A percentile compares a stretch with the other conserved stretches of the same genome.
Evolutionary conservation across 2,329 filamentous ascomycete genomes (phyloP).

Genomic region (Fusarium hainanense): DNA sequence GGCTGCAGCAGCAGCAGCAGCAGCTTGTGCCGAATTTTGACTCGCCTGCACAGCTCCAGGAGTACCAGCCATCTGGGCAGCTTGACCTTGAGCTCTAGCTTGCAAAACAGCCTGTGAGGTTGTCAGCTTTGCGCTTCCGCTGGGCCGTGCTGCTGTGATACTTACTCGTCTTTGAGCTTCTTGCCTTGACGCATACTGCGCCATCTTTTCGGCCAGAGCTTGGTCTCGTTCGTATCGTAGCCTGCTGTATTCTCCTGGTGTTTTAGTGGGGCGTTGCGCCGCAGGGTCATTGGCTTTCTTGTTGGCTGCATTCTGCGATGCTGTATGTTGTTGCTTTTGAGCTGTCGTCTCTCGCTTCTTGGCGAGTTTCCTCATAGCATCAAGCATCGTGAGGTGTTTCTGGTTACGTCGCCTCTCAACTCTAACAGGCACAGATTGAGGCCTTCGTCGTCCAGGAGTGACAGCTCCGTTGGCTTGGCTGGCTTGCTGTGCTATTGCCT

Average conservation of each 20-base stretch:
- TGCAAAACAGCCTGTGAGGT: conserved; percentile 55
- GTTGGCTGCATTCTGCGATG: conserved; percentile 78
- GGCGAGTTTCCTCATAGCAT: conserved; percentile 93
- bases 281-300: conserved; percentile 80
- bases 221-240: conserved; percentile 89
- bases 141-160: conserved; percentile 15
- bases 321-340: conserved; percentile 91
- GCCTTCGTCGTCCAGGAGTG: conserved; percentile 67
- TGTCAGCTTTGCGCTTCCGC: conserved; percentile 43
- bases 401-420: conserved; percentile 90
- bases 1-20: conserved; percentile 38
- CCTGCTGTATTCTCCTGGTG: conserved; percentile 89
- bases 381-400: conserved; percentile 87
- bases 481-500: conserved; percentile 63
- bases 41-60: conserved; percentile 51
- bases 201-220: conserved; percentile 69
- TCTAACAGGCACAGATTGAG: conserved; percentile 77
- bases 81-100: conserved; percentile 59
- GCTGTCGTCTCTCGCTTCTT: conserved; percentile 89
- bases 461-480: conserved; percentile 52
- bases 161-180: conserved; percentile 68
- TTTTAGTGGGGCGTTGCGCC: conserved; percentile 69
- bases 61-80: conserved; percentile 58
- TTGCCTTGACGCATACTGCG: conserved; percentile 67
- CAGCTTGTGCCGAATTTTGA: conserved; percentile 46